Evolutionary conservation across 305 asterid genomes (phyloP), one percentile per base, ranked within the genome.

Genomic region (Plantago rigida): DNA sequence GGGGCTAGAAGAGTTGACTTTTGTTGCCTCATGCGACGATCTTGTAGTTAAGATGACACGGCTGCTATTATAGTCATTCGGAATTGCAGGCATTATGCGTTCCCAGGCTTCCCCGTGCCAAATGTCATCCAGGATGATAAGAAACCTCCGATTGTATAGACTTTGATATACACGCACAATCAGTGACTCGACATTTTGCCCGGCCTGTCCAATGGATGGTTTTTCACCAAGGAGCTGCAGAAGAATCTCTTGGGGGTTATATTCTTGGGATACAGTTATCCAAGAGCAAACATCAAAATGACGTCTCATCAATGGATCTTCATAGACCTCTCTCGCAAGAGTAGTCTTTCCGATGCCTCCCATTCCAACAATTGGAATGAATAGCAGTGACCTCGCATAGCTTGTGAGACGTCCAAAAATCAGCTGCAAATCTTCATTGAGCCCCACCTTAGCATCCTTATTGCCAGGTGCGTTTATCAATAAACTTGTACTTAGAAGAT

Each of bases 331-430:
- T 56, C 41, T 54, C 29, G 73, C 73, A 28, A 69, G 59, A 31
- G 73, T 69, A 22, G 68, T 53, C 48, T 69, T 69, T 24, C 73
- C 73, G 46, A 69, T 62, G 11, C 73, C 73, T 5, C 59, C 73
- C 73, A 69, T 69, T 13, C 73, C 73, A n/a, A 69, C 73, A 22
- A 69, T 62, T 13, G 73, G 34, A 24, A 62, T 26, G 64, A 69
- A 36, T 39, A 61, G 34, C 7, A 69, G 68, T 46, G 28, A 31
- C 34, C 12, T 19, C 15, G 58, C 42, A 51, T 29, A 58, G 44
- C 73, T 63, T n/a, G 63, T 69, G 58, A 69, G 68, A 10, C 56
- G 67, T 34, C 60, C 73, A 47, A 61, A 47, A 57, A 69, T 17
- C 47, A 47, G 45, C 47, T 53, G 46, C 63, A 69, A 62, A 52